Evolutionary conservation across 352 stramenopile species (phyloP), one percentile per base, ranked within the genome.

Genomic region (Paralagenidium karlingii): DNA sequence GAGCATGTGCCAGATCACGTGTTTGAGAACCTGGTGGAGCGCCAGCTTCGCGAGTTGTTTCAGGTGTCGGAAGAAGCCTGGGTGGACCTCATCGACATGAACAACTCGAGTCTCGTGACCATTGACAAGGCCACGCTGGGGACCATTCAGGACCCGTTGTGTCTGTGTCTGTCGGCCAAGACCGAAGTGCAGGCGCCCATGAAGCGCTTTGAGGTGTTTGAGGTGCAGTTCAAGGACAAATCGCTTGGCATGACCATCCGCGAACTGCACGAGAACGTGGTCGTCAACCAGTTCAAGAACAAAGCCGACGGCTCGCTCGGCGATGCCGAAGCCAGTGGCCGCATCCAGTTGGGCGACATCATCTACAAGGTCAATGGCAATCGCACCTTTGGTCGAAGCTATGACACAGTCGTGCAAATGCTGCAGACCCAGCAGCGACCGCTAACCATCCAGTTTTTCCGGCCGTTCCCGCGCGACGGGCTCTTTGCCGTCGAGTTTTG

Each of bases 331-430:
- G 51, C 58, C 12, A 73, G 55, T 25, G 58, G 65, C 28, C 50
- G 44, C 15, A 82, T 90, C 49, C 63, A 66, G 22, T 33, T 65
- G n/a, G 58, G 70, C 37, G 76, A 90, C 47, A 69, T 90, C 44
- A 85, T 90, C 47, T 87, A 90, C 64, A 90, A 90, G 45, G 76
- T 90, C 20, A 70, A 85, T 34, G 76, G 76, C 8, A 60, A 71
- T 11, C 56, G 76, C 27, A 85, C 76, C 1, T 65, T 87, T 21
- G 76, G 74, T 5, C 65, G 74, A 29, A 82, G 60, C 53, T 90
- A 87, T 50, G 76, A 90, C 39, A 75, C 63, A 10, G 68, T 87
- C 31, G 73, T 90, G 30, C 74, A 90, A 47, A 90, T 90, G 76
- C 68, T 90, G 11, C 73, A 90, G 58, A 83, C 65, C 8, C 70